Evolutionary conservation across 371 early-diverging fungal species (phyloP).

Genomic region (Smittium culicis): DNA sequence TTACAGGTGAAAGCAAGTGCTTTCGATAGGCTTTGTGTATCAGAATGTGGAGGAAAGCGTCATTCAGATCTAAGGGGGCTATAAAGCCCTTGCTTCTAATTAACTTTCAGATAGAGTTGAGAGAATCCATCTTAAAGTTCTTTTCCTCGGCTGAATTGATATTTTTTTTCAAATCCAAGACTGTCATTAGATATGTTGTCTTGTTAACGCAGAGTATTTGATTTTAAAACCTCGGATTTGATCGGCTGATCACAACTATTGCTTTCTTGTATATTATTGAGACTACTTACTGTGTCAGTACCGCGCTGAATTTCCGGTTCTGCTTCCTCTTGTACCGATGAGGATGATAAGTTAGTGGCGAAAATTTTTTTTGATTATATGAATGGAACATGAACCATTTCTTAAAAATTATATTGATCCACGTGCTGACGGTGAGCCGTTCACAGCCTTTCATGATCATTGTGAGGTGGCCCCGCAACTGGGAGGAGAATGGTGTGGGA

Average conservation of each 20-base stretch:
- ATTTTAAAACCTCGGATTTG: conserved; percentile 4
- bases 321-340: neutral
- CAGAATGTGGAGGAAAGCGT: conserved; percentile 17
- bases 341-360: no score
- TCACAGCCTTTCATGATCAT: no score
- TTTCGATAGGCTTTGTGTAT: neutral
- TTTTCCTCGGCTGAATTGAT: conserved; percentile 22
- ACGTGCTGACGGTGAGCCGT: no score
- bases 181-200: conserved; percentile 7
- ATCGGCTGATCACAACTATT: neutral
- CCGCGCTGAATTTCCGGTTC: neutral
- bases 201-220: conserved; percentile 4
- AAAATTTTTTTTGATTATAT: no score
- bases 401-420: no score
- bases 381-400: no score
- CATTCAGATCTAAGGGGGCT: conserved; percentile 26
- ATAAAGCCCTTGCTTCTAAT: conserved; percentile 23
- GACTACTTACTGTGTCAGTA: neutral
- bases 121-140: conserved; percentile 20
- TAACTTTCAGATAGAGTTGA: conserved; percentile 26
- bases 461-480: no score
- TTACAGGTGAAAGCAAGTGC: neutral
- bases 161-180: conserved; percentile 25
- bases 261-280: conserved; percentile 4
- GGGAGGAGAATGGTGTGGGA: no score